A percentile compares a stretch with the other conserved stretches of the same genome.
These are phyloP conservation scores for Geosmithia flava DNA, from an alignment of 2,329 filamentous ascomycete genomes.

Conservation along the genomic window DNA sequence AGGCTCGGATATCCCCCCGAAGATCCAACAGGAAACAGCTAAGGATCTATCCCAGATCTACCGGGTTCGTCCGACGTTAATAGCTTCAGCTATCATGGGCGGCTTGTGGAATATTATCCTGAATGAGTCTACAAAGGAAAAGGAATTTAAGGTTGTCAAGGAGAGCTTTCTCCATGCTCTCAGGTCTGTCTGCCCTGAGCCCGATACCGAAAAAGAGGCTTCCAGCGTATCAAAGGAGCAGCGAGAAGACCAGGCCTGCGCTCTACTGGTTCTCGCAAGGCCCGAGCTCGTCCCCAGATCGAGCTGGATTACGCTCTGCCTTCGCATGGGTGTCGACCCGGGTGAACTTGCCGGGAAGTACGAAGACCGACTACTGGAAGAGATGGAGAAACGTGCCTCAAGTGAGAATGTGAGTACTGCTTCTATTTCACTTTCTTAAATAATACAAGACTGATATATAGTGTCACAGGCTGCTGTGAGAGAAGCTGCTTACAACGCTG, in stretches of 20 bases:
- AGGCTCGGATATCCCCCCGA: slow-evolving; percentile 45
- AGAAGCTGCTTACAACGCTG: slow-evolving; percentile 68
- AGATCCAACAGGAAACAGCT: slow-evolving; percentile 50
- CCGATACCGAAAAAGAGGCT: slow-evolving; percentile 32
- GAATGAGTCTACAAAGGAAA: slow-evolving; percentile 52
- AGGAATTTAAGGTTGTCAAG: slow-evolving; percentile 60
- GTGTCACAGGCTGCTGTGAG: slow-evolving; percentile 17
- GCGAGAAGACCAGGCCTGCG: slow-evolving; percentile 60
- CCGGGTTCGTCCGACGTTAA: slow-evolving; percentile 37
- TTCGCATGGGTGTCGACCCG: slow-evolving; percentile 72
- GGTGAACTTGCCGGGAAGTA: slow-evolving; percentile 59
- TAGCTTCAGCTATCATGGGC: slow-evolving; percentile 52
- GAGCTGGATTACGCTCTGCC: slow-evolving; percentile 82
- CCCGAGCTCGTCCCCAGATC: slow-evolving; percentile 63
- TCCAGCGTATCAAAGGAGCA: slow-evolving; percentile 8
- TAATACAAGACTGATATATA: slow-evolving; percentile 2
- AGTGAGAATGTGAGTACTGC: slow-evolving; percentile 36
- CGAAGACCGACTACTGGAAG: slow-evolving; percentile 50
- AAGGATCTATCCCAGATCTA: slow-evolving; percentile 55
- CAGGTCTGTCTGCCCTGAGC: slow-evolving; percentile 49
- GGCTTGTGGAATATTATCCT: slow-evolving; percentile 75
- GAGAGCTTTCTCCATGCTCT: slow-evolving; percentile 49
- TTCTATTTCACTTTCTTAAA: neutral
- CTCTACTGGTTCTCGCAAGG: slow-evolving; percentile 66
- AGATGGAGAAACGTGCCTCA: slow-evolving; percentile 44